Base-by-base conservation (phyloP, 2,329 filamentous ascomycete genomes). In the Calonectria pauciramosa region DNA sequence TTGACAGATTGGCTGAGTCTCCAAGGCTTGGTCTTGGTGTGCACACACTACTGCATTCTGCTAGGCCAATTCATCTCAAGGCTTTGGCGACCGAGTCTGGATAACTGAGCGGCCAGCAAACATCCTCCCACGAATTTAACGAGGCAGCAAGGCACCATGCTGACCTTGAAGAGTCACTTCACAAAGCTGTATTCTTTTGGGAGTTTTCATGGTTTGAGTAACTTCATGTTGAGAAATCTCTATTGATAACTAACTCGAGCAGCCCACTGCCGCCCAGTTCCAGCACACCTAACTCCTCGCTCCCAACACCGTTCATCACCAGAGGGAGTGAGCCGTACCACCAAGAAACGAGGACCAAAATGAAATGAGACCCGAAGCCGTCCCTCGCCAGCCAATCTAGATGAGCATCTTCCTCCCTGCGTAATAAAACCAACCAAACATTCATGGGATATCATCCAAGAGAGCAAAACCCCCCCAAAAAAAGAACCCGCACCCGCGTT, bases 391-490 rank as follows among this genome's bases (percentile, higher is more conserved):
- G 36, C 47, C 71, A 69, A 59, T 69, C 56, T 65, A 59, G 47
- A 54, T 65, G 36, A 54, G 44, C 32, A 52, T 56, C 65, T 30
- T 30, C 36, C 18, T n/a, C 44, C 60, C 28, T 34, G 32, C 32
- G 23, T 60, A 56, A 41, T 41, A 47, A 69, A 65, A 54, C 64
- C 63, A 63, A 56, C 36, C 16, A 69, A 73, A 69, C 65, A 65
- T 73, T 63, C 66, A 47, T 69, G 56, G 71, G 71, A 73, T 73
- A 73, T 73, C 71, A 51, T 73, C 36, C 71, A 54, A 49, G 51
- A 34, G n/a, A 56, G 52, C 41, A 32, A 66, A 56, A 65, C 28
- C 34, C 32, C 28, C 34, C 32, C 34, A 68, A 59, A 44, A 67
- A 14, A 68, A 49, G 23, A 56, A 26, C 16, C 70, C 65, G 20